Evolutionary conservation across 768 basidiomycete species (phyloP), one percentile per base, ranked within the genome.

Genomic region (Termitomyces sp.): DNA sequence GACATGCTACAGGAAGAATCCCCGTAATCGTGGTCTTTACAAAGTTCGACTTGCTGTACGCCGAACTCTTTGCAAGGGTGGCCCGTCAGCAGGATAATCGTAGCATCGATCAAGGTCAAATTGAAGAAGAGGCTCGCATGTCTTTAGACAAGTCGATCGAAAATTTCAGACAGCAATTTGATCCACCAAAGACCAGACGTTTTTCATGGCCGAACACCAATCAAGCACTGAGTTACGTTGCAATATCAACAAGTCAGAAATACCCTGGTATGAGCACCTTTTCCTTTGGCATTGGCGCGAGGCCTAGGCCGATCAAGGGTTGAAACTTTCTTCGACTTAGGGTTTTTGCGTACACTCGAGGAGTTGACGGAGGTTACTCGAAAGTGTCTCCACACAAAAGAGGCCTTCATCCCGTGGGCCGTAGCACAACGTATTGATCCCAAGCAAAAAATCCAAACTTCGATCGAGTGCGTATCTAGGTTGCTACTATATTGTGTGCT

Each of bases 371-470:
- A 46, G n/a, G 41, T 45, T 44, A 54, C 54, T 13, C 22, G 22
- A 35, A 40, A 24, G 32, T 53, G 54, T 54, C 43, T 54, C 4
- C 40, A 54, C 4, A 54, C 54, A 7, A n/a, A 46, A 46, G 54
- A 54, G 43, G 33, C 40, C 24, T 54, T 54, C 10, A 33, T 46
- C 20, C 54, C 54, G 3, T 54, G 54, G 47, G 55, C 55, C 9
- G 55, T 56, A n/a, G 55, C 55, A 18, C 55, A 56, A 16, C 55
- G 55, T 22, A 49, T 56, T 10, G 38, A 56, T 33, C 43, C 44
- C 26, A 49, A 56, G 36, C 55, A 56, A 11, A 56, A 56, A 30
- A 38, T 56, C 13, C 14, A 48, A 33, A 33, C 35, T 49, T 49
- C 55, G 3, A 56, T 56, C 3, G 40, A 56, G 55, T 56, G 10